phyloP scores from a whole-genome alignment of 176 grass and related monocot species.

The Thalia dealbata region DNA sequence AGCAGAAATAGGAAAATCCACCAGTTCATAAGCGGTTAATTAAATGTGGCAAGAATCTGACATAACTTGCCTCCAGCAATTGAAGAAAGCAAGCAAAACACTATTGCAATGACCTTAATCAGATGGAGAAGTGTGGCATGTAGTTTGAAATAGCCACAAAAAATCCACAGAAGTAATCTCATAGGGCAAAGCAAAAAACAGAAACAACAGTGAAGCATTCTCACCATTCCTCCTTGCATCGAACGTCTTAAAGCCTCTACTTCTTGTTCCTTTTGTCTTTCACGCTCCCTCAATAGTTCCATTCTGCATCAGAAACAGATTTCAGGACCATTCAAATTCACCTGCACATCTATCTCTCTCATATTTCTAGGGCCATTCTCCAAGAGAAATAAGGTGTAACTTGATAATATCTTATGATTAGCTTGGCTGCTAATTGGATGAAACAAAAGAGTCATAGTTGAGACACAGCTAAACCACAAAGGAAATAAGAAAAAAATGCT shows the following conservation, averaged over 20 bases:
- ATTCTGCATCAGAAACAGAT: conserved; percentile 32
- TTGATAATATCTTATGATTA: no score
- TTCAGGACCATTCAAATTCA: neutral
- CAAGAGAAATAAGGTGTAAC: neutral
- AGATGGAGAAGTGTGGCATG: no score
- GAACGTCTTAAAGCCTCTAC: conserved; percentile 75
- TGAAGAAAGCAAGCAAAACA: no score
- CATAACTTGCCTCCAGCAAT: no score
- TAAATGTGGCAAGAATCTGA: no score
- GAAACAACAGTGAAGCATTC: conserved; percentile 16
- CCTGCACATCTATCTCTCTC: neutral
- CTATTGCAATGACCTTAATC: no score
- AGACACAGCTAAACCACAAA: neutral
- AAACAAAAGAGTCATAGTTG: neutral
- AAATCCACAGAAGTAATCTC: neutral
- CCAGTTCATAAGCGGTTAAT: no score
- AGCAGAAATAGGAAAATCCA: neutral
- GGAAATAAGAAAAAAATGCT: conserved; percentile 8
- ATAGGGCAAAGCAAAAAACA: neutral
- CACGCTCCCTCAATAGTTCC: conserved; percentile 76
- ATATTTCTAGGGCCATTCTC: neutral
- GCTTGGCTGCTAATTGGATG: no score
- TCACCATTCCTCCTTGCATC: conserved; percentile 96
- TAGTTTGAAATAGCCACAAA: no score
- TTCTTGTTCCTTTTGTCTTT: conserved; percentile 80